Evolutionary conservation across 2,329 filamentous ascomycete genomes (phyloP).

Genomic region (Pyricularia grisea): DNA sequence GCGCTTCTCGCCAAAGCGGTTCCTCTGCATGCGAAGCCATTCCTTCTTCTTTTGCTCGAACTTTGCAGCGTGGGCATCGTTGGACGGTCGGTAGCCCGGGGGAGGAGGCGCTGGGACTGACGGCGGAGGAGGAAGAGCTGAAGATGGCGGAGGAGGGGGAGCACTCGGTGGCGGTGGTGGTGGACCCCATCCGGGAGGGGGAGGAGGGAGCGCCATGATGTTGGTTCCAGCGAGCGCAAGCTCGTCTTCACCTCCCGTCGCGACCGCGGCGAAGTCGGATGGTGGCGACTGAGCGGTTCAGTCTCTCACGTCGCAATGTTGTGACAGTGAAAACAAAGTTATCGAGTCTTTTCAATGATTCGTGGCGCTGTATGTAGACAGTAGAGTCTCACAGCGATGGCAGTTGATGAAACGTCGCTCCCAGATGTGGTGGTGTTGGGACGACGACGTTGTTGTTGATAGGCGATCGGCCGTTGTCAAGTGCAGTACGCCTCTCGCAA

Average conservation of each 20-base stretch:
- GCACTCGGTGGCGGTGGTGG: conserved; percentile 28
- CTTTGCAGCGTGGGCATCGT: conserved; percentile 81
- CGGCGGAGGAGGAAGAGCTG: conserved; percentile 47
- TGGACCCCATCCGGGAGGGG: conserved; percentile 47
- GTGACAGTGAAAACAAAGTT: not conserved
- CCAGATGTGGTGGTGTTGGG: not conserved
- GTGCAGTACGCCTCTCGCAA: not conserved
- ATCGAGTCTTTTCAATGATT: not conserved
- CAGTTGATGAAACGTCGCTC: conserved; percentile 1
- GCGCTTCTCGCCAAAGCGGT: conserved; percentile 92
- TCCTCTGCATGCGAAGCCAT: conserved; percentile 87
- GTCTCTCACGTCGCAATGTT: not conserved
- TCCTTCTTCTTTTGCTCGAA: conserved; percentile 98
- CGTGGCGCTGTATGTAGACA: not conserved
- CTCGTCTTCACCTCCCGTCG: conserved; percentile 5
- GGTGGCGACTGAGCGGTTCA: not conserved
- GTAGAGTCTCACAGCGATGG: conserved; percentile 2
- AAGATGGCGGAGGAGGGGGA: conserved; percentile 45
- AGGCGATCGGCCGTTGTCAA: not conserved
- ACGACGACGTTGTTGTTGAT: not conserved
- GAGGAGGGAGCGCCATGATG: conserved; percentile 29
- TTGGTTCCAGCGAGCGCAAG: conserved; percentile 26
- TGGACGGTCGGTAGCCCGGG: conserved; percentile 71
- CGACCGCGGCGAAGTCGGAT: not conserved
- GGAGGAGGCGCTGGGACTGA: conserved; percentile 62